phyloP scores from a whole-genome alignment of 495 filamentous ascomycete species.

The Neurospora sp. region DNA sequence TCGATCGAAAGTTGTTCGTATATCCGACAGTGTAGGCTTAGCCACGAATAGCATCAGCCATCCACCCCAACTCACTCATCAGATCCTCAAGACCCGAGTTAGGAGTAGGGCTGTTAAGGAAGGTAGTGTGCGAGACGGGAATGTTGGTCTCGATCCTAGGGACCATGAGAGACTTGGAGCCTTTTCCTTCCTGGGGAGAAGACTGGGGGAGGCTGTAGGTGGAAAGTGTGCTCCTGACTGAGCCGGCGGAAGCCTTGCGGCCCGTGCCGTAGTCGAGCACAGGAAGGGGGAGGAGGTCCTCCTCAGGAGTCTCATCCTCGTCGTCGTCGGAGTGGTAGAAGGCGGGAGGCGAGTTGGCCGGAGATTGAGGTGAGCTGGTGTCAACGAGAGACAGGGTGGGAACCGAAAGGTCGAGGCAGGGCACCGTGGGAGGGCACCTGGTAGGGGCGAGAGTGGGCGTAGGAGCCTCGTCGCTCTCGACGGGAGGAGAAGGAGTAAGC shows the following conservation, averaged over 20 bases:
- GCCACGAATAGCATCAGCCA: conserved; percentile 29
- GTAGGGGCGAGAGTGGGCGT: conserved; percentile 4
- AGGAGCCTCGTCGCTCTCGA: neutral
- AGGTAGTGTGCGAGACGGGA: conserved; percentile 13
- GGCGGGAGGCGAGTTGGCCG: conserved; percentile 20
- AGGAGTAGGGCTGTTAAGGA: conserved; percentile 24
- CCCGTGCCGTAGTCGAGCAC: neutral
- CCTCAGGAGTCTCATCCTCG: conserved; percentile 16
- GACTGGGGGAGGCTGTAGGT: conserved; percentile 33
- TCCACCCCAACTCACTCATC: conserved; percentile 36
- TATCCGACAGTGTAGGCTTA: conserved; percentile 4
- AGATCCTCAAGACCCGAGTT: conserved; percentile 33
- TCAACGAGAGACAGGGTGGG: conserved; percentile 9
- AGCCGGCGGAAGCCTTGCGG: neutral
- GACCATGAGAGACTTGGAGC: conserved; percentile 10
- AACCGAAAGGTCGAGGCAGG: neutral
- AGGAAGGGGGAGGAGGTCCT: neutral
- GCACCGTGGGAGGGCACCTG: neutral
- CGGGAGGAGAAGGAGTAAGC: conserved; percentile 17
- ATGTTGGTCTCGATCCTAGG: conserved; percentile 19
- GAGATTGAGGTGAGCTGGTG: conserved; percentile 8
- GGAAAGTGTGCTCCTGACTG: conserved; percentile 17
- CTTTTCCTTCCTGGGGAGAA: conserved; percentile 9
- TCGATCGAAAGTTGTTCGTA: neutral
- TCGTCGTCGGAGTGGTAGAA: conserved; percentile 38